phyloP scores from a whole-genome alignment of 345 rosid genomes.

The Gossypium stocksii region DNA sequence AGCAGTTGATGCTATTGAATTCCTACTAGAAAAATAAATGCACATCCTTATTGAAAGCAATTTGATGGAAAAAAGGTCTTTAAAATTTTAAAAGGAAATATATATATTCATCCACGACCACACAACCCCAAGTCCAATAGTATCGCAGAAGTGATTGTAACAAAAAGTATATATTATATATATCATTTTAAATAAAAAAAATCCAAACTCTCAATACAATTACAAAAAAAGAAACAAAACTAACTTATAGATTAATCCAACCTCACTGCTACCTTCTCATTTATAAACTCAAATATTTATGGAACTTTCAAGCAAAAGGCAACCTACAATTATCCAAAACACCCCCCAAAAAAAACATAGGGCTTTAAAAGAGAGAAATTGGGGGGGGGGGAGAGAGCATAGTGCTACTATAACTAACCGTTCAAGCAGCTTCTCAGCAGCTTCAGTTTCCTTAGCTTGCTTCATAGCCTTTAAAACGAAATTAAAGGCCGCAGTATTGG shows the following conservation, averaged over 20 bases:
- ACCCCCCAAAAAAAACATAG: not conserved
- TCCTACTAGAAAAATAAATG: no score
- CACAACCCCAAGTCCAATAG: no score
- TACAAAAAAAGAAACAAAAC: not conserved
- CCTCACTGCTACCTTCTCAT: not conserved
- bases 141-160: no score
- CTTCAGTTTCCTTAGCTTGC: conserved; percentile 52
- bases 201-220: not conserved
- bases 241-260: not conserved
- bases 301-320: not conserved
- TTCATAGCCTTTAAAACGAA: conserved; percentile 77
- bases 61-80: not conserved
- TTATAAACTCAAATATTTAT: conserved; percentile 1
- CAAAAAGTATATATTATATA: no score
- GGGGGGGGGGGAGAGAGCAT: no score
- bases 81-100: not conserved
- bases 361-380: not conserved
- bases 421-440: conserved; percentile 72
- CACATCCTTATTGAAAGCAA: not conserved
- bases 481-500: conserved; percentile 78
- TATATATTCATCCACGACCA: no score
- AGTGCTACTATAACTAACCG: conserved; percentile 37
- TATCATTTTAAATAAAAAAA: not conserved
- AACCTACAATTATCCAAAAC: not conserved
- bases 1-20: no score